A percentile compares a stretch with the other conserved stretches of the same genome.
phyloP scores from a whole-genome alignment of 192 early-diverging fungal genomes.

The Coemansia sp. region DNA sequence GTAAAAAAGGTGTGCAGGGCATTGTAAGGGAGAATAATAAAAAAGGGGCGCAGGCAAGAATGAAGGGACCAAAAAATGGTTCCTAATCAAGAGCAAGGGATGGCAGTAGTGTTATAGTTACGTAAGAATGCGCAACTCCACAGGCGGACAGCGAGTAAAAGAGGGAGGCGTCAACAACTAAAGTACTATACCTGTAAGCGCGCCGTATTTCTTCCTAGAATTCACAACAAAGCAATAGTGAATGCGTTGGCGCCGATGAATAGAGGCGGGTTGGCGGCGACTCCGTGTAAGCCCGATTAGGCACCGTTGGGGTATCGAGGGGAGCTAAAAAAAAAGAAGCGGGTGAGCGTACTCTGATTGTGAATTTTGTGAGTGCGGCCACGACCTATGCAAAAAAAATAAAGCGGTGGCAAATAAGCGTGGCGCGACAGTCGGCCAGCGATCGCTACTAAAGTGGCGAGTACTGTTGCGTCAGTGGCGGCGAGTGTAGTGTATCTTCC shows the following conservation, averaged over 20 bases:
- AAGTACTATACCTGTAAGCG: neutral
- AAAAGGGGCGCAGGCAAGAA: neutral
- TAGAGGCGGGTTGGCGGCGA: neutral
- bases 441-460: neutral
- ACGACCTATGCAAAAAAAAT: neutral
- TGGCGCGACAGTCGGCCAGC: neutral
- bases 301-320: neutral
- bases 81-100: slow-evolving; percentile 2
- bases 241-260: neutral
- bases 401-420: neutral
- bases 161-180: neutral
- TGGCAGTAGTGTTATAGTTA: slow-evolving; percentile 1
- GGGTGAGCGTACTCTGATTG: neutral
- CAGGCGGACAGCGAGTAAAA: neutral
- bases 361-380: neutral
- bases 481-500: neutral
- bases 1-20: neutral
- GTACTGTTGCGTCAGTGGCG: neutral
- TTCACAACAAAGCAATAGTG: neutral
- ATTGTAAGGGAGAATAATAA: neutral
- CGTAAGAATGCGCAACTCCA: slow-evolving; percentile 7
- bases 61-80: neutral
- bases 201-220: neutral
- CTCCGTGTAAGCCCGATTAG: neutral
- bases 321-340: neutral